A percentile compares a stretch with the other conserved stretches of the same genome.
Evolutionary conservation across 2,329 filamentous ascomycete species (phyloP).

Genomic region (Malbranchea cinnamomea): DNA sequence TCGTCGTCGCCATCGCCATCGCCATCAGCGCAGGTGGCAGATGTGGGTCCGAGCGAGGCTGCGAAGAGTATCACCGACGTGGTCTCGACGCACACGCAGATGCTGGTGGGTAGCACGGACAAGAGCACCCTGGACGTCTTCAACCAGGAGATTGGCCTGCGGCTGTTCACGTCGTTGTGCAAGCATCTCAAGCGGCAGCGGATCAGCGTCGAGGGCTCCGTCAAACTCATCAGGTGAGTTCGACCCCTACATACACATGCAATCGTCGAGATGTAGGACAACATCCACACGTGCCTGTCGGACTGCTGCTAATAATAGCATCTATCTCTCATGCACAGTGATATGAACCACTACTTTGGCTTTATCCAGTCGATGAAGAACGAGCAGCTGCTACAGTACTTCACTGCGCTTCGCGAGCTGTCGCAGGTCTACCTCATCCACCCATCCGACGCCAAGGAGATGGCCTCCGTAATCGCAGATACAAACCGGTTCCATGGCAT

Average conservation of each 20-base stretch:
- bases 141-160: conserved; percentile 89
- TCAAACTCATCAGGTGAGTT: conserved; percentile 63
- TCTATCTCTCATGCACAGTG: conserved; percentile 35
- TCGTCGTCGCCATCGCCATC: too few species aligned
- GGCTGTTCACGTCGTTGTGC: conserved; percentile 80
- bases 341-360: conserved; percentile 86
- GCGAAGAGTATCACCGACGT: conserved; percentile 70
- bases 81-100: conserved; percentile 74
- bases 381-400: conserved; percentile 73
- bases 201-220: conserved; percentile 73
- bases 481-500: conserved; percentile 79
- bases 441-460: conserved; percentile 72
- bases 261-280: too few species aligned
- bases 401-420: conserved; percentile 77
- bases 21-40: conserved; percentile 22
- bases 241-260: too few species aligned
- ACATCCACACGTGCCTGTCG: background rate
- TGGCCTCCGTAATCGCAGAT: conserved; percentile 90
- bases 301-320: background rate
- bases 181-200: conserved; percentile 96
- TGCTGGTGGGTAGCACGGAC: conserved; percentile 88
- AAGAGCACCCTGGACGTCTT: conserved; percentile 98
- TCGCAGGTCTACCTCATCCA: conserved; percentile 94
- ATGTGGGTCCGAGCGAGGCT: conserved; percentile 56
- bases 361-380: conserved; percentile 75